Evolutionary conservation across 768 basidiomycete species (phyloP).

Genomic region (Lanmaoa rubissima): DNA sequence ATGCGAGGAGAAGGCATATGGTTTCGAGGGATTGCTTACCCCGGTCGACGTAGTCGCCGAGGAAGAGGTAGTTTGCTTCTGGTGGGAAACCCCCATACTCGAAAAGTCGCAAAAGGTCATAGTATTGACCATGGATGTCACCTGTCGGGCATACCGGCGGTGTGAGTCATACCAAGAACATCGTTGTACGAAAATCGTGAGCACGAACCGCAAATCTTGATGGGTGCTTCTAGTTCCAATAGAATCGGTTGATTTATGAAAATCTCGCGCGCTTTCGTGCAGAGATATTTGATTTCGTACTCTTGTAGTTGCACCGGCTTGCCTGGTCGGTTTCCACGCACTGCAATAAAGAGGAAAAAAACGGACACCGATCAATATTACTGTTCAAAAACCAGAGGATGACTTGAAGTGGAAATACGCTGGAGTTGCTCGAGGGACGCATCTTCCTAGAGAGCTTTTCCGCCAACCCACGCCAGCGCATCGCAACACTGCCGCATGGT

Average conservation of each 20-base stretch:
- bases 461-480: conserved; percentile 1
- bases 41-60: conserved; percentile 99
- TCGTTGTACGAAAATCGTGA: neutral
- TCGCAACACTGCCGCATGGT: conserved; percentile 20
- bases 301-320: conserved; percentile 98
- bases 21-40: conserved; percentile 99
- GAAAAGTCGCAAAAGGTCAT: conserved; percentile 95
- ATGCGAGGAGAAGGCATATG: conserved; percentile 97
- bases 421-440: neutral
- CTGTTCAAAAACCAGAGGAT: conserved; percentile 1
- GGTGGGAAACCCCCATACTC: conserved; percentile 99
- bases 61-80: conserved; percentile 99
- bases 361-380: conserved; percentile 14
- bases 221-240: conserved; percentile 96
- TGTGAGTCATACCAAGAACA: conserved; percentile 26
- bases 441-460: conserved; percentile 7
- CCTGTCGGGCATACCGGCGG: conserved; percentile 46
- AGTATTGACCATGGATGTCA: conserved; percentile 99
- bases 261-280: conserved; percentile 98
- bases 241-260: conserved; percentile 99
- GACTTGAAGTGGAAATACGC: neutral
- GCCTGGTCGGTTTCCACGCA: conserved; percentile 97
- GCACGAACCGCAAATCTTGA: conserved; percentile 96
- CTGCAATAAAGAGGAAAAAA: conserved; percentile 41
- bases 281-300: conserved; percentile 99